Base-by-base conservation (phyloP, 805 yeast genomes). In the Starmera dryadoides region DNA sequence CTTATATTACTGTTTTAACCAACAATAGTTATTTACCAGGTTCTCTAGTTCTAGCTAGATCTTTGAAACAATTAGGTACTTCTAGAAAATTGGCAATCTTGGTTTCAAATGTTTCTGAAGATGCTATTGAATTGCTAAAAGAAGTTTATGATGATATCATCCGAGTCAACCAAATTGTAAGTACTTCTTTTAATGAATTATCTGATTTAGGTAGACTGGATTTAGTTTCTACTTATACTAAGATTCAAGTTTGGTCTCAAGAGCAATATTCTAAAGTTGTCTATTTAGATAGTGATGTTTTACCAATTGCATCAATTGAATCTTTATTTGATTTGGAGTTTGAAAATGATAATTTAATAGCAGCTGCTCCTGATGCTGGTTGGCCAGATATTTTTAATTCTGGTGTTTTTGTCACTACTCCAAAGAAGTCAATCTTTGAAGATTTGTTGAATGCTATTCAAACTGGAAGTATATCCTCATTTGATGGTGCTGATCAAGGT, bases 401-500 rank as follows among this genome's bases (percentile, higher is more conserved):
- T 12, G 94, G 95, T 1, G 71, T 86, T 16, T 66, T 86, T 44
- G 65, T 79, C 6, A 56, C 76, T 21, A 66, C 66, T 40, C 94
- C 93, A 2, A 63, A 66, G 46, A 29, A 49, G 2, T 45, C 45
- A 0, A 71, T 64, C 16, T 79, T 62, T 48, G 42, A 58, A 6
- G 59, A 62, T 15, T 62, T 86, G 34, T 36, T 59, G 18, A 38
- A 45, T 2, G 47, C 47, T 21, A 50, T 62, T 30, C 49, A 32
- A 43, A 42, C 46, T 8, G 47, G 52, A 12, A 45, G 36, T 23
- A 39, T 15, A 44, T 64, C 63, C 3, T 63, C 76, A 0, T 86
- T 86, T 52, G 96, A 86, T 56, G 95, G 95, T 31, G 93, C 94
- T 2, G 96, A 86, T 59, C 96, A 86, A 59, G 96, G 96, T 3